These are phyloP conservation scores for Litchi chinensis DNA, from an alignment of 345 rosid species.

Conservation along the genomic window DNA sequence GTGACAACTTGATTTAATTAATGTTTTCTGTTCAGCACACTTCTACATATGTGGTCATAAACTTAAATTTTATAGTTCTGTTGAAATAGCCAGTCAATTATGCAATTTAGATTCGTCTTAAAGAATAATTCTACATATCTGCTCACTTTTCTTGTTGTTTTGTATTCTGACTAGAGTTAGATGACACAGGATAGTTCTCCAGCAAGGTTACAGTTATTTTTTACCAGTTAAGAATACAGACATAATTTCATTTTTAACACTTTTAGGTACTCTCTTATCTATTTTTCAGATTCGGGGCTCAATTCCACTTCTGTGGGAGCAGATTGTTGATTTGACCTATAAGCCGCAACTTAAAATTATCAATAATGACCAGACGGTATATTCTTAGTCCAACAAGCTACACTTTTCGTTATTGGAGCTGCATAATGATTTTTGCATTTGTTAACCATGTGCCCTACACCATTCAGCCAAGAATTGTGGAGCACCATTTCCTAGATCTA, in stretches of 20 bases:
- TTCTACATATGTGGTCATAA: not conserved
- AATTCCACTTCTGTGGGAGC: conserved; percentile 98
- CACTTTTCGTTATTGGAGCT: conserved; percentile 22
- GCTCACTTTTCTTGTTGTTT: not conserved
- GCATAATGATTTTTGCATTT: conserved; percentile 17
- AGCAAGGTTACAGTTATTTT: not conserved
- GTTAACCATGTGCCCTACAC: conserved; percentile 16
- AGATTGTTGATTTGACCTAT: conserved; percentile 96
- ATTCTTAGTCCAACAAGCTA: conserved; percentile 9
- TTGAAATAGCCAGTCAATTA: not conserved
- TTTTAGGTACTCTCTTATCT: conserved; percentile 16
- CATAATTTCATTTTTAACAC: not conserved
- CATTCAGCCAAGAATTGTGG: conserved; percentile 74
- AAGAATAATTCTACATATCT: not conserved
- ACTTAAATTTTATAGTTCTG: not conserved
- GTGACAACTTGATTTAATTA: not conserved
- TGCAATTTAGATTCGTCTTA: not conserved
- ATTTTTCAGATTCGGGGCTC: conserved; percentile 84
- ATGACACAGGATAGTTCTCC: not conserved
- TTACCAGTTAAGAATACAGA: not conserved
- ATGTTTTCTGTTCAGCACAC: not conserved
- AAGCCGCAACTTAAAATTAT: conserved; percentile 79
- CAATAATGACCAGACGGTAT: conserved; percentile 68
- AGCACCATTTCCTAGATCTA: conserved; percentile 89
- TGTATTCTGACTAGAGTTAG: not conserved